These are phyloP conservation scores for Carpinus viminea DNA, from an alignment of 306 rosid genomes.

Conservation along the genomic window DNA sequence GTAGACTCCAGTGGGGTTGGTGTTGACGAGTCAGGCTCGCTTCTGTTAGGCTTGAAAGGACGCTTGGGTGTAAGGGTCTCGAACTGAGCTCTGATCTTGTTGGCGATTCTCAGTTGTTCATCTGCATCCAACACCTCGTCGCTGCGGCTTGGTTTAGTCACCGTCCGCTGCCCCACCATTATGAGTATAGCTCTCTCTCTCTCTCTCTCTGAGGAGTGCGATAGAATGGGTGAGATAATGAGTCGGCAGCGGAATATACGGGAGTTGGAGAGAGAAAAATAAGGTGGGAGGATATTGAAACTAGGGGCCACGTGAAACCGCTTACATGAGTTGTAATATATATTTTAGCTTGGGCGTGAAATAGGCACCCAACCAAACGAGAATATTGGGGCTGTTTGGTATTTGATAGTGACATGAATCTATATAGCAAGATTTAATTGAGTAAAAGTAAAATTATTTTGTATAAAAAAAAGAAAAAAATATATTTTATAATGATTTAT, in stretches of 20 bases:
- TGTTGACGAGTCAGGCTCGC: slow-evolving; percentile 50
- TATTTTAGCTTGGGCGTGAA: neutral
- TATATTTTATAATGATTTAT: too few relatives aligned
- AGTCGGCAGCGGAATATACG: neutral
- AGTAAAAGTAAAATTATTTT: too few relatives aligned
- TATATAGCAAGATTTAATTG: too few relatives aligned
- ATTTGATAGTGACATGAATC: too few relatives aligned
- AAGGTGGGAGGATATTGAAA: slow-evolving; percentile 23
- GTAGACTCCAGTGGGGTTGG: slow-evolving; percentile 19
- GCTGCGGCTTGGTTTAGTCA: slow-evolving; percentile 71
- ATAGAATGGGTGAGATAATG: neutral
- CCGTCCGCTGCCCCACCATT: slow-evolving; percentile 46
- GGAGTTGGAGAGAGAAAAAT: neutral
- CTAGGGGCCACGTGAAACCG: slow-evolving; percentile 31
- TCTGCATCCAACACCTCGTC: slow-evolving; percentile 58
- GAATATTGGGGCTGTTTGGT: neutral
- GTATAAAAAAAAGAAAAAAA: too few relatives aligned
- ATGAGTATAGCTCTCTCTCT: slow-evolving; percentile 1
- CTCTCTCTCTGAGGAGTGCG: neutral
- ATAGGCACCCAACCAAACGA: neutral
- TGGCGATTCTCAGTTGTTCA: slow-evolving; percentile 56
- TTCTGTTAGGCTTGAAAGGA: slow-evolving; percentile 65
- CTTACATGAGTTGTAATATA: neutral
- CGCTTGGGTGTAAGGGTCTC: slow-evolving; percentile 62
- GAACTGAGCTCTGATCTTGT: slow-evolving; percentile 58